A percentile compares a stretch with the other conserved stretches of the same genome.
These are phyloP conservation scores for Platanthera zijinensis DNA, from an alignment of 106 monocot species.

Conservation along the genomic window DNA sequence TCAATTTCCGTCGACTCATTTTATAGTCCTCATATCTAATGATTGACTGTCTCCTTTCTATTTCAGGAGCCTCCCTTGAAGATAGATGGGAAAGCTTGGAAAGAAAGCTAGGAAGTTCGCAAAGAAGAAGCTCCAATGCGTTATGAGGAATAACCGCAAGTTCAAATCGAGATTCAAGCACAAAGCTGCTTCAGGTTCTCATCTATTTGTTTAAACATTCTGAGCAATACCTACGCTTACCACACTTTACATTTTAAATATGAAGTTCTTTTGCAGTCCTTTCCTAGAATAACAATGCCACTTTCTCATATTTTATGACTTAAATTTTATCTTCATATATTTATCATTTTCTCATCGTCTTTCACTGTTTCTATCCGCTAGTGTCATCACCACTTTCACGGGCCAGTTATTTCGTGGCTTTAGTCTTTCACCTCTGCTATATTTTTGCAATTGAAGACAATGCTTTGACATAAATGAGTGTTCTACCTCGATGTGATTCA, in stretches of 20 bases:
- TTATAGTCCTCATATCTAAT: background rate
- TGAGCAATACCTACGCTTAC: background rate
- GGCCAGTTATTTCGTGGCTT: no score
- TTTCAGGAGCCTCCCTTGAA: background rate
- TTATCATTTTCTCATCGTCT: no score
- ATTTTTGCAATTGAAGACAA: no score
- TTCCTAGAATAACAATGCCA: background rate
- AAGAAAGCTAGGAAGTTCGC: conserved; percentile 75
- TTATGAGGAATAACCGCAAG: conserved; percentile 43
- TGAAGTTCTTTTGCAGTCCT: background rate
- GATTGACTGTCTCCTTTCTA: background rate
- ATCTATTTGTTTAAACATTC: background rate
- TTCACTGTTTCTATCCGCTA: no score
- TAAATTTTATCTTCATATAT: background rate
- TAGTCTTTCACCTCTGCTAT: no score
- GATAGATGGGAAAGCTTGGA: conserved; percentile 56
- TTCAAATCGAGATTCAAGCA: conserved; percentile 25
- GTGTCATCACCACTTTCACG: no score
- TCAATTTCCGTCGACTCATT: background rate
- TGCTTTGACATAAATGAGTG: no score
- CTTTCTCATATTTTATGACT: background rate
- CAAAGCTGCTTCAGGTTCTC: conserved; percentile 11
- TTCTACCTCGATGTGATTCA: no score
- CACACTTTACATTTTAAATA: background rate
- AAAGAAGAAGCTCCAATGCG: conserved; percentile 52